Evolutionary conservation across 441 rosid species (phyloP), one percentile per base, ranked within the genome.

Genomic region (Pelargonium cotyledonis): DNA sequence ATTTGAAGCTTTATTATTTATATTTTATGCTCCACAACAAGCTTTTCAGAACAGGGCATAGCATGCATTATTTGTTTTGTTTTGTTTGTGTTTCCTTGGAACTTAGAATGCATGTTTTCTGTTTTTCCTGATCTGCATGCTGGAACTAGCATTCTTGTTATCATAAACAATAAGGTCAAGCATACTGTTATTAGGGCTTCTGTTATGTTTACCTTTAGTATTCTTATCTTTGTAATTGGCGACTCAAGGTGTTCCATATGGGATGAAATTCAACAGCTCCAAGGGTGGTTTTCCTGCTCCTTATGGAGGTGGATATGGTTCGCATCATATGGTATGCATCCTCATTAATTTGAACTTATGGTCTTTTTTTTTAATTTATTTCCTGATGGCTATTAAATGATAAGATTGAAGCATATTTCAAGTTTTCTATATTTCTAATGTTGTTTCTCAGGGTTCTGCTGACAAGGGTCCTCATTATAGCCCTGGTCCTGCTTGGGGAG

Each of bases 401-500:
- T 44, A 15, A 43, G 15, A 8, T 70, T 70, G 65, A 12, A 19
- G 15, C 2, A 16, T 41, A 15, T 35, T 8, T 70, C 72, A 41
- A 75, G 73, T 64, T 53, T 40, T 19, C 12, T 53, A 31, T 43
- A 31, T 65, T 67, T 40, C 7, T 68, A 58, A 31, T 73, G 57
- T 66, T 70, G 64, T 73, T 79, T 73, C 70, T 65, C 79, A 95
- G 99, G 89, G 86, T 80, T 79, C 81, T 79, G 77, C 87, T 71
- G 89, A 86, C 64, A 83, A 84, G 73, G 84, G 81, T 78, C 91
- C 85, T 68, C 75, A 80, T 57, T 88, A 85, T 79, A 91, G 89
- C 69, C 83, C 89, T 44, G 85, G 88, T 70, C 80, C 92, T 77
- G 86, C 91, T 49, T 84, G 93, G 90, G 92, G 78, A 55, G 75